Percentiles rank a stretch among this genome's conserved stretches.
phyloP scores from a whole-genome alignment of 208 protist genomes.

The Novymonas esmeraldas region DNA sequence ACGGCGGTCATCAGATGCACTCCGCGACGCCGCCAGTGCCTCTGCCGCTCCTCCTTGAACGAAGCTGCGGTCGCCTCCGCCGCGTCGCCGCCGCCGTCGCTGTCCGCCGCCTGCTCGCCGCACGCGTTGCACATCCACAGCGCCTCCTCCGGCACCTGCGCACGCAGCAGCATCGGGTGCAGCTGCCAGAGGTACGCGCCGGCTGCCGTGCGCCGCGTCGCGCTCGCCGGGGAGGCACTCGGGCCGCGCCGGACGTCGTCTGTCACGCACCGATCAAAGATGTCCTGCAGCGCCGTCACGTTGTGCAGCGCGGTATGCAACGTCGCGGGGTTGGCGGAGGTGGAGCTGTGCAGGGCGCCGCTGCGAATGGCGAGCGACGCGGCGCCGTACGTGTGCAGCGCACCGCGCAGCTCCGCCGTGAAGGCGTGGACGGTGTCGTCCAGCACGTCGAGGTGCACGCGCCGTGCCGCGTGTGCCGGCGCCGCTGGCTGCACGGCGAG shows the following conservation, averaged over 20 bases:
- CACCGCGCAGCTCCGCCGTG: conserved; percentile 9
- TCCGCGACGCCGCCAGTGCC: conserved; percentile 9
- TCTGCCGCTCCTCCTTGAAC: neutral
- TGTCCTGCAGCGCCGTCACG: conserved; percentile 10
- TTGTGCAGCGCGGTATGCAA: conserved; percentile 21
- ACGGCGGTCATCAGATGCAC: neutral
- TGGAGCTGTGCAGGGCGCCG: conserved; percentile 11
- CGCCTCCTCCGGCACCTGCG: conserved; percentile 20
- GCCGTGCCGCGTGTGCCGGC: neutral
- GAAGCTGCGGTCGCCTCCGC: neutral
- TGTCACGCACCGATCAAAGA: conserved; percentile 6
- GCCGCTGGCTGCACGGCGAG: neutral
- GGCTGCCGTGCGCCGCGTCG: neutral
- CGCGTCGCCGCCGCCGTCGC: conserved; percentile 1
- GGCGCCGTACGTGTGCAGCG: conserved; percentile 13
- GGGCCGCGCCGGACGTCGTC: neutral
- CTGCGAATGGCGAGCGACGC: conserved; percentile 14
- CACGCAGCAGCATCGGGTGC: conserved; percentile 26
- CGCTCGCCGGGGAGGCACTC: neutral
- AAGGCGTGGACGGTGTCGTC: conserved; percentile 14
- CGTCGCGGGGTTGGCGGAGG: neutral
- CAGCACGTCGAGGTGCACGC: neutral
- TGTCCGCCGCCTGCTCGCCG: neutral
- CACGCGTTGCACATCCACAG: conserved; percentile 18
- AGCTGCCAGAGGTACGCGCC: conserved; percentile 21